Evolutionary conservation across 305 asterid genomes (phyloP), one percentile per base, ranked within the genome.

Genomic region (Galium porrigens): DNA sequence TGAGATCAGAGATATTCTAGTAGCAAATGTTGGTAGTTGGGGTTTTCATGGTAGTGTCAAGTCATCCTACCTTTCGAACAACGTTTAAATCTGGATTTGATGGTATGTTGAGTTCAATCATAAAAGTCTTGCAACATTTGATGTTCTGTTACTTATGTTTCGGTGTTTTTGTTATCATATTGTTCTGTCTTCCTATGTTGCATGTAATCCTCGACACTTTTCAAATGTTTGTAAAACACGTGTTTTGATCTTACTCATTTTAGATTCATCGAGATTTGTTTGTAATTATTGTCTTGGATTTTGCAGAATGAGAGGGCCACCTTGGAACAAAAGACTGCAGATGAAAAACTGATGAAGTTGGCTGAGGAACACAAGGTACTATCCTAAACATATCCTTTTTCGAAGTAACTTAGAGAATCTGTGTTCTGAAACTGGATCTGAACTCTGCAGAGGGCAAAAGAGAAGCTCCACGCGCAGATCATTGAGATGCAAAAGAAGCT

Each of bases 311-410:
- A 74, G 78, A 70, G 60, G 65, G 90, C 90, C 10, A 71, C 80
- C 27, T 20, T 42, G 61, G 89, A 83, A 74, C 87, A 78, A 68
- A 83, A 73, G 66, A 78, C 66, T 72, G 82, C 76, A 7, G 82
- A 78, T 68, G 81, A 79, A 73, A 73, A 72, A 8, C 63, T 84
- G 63, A 6, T 80, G 30, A 77, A 48, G 65, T 66, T 87, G 80
- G 89, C 79, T 11, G 89, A 80, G 69, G 91, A 74, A 53, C 89
- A 84, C 2, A 80, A 80, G 85, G 95, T 83, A 70, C 71, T 48
- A 30, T 54, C 61, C 48, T 17, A n/a, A 33, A 15, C 20, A n/a
- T n/a, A 1, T 15, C 18, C 22, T 5, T n/a, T 15, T 48, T 17
- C 4, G 53, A n/a, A 48, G 10, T 48, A 48, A 14, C 18, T 44